These are phyloP conservation scores for Fusarium sp. DNA, from an alignment of 2,329 filamentous ascomycete species.

Conservation along the genomic window DNA sequence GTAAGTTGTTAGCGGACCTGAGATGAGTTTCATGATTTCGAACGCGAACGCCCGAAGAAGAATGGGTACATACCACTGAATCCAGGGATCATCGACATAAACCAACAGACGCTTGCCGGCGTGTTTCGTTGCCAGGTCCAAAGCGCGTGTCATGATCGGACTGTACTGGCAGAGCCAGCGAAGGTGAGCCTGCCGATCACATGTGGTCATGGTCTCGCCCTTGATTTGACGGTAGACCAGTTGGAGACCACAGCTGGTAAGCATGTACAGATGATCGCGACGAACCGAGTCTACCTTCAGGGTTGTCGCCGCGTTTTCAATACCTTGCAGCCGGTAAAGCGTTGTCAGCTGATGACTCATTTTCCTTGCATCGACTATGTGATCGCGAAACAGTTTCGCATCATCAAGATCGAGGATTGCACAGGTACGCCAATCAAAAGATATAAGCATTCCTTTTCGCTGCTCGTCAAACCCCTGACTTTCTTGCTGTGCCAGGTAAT, in stretches of 20 bases:
- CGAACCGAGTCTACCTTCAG: too few species aligned
- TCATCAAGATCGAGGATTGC: background rate
- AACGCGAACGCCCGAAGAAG: background rate
- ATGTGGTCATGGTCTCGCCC: too few species aligned
- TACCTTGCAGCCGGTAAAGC: too few species aligned
- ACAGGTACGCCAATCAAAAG: background rate
- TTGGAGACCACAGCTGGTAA: background rate
- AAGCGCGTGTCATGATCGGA: background rate
- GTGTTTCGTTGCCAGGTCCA: background rate
- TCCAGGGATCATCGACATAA: background rate
- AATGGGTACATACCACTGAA: background rate
- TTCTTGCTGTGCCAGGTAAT: background rate
- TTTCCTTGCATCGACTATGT: too few species aligned
- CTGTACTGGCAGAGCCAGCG: background rate
- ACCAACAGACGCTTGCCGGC: background rate
- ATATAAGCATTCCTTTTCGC: background rate
- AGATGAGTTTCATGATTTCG: too few species aligned
- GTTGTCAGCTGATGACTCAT: too few species aligned
- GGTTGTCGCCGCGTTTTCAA: too few species aligned
- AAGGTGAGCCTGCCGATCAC: too few species aligned
- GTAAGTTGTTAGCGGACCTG: rapidly evolving
- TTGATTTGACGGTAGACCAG: background rate
- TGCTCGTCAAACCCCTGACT: background rate
- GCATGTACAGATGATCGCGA: background rate
- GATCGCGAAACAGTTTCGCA: rapidly evolving